Percentiles rank a stretch among this genome's conserved stretches.
Conservation (phyloP, 768 basidiomycete species). For the Collybiopsis luxurians region DNA sequence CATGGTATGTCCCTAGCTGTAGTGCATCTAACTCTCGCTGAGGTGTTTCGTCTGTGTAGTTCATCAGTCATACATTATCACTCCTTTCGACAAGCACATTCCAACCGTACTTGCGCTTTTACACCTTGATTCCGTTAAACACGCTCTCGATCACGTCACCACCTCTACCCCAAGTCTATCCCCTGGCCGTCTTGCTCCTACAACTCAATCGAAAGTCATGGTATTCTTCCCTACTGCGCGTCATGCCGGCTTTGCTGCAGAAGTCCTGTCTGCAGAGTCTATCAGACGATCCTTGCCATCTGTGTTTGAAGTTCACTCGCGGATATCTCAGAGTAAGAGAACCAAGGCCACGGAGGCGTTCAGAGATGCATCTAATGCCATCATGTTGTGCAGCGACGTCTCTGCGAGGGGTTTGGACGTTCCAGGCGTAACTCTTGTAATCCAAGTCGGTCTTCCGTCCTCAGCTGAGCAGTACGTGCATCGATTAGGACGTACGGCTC, state of each 20-base stretch:
- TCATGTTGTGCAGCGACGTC: slow-evolving; percentile 55
- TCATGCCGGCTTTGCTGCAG: slow-evolving; percentile 42
- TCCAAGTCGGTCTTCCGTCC: slow-evolving; percentile 65
- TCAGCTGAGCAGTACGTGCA: slow-evolving; percentile 78
- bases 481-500: slow-evolving; percentile 74
- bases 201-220: slow-evolving; percentile 40
- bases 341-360: slow-evolving; percentile 49
- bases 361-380: slow-evolving; percentile 36
- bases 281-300: slow-evolving; percentile 28
- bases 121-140: slow-evolving; percentile 27
- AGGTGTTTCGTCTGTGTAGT: slow-evolving; percentile 27
- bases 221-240: slow-evolving; percentile 70
- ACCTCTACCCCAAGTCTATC: slow-evolving; percentile 4
- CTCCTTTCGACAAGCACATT: slow-evolving; percentile 38
- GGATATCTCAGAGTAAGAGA: slow-evolving; percentile 49
- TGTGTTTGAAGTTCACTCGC: slow-evolving; percentile 55
- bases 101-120: slow-evolving; percentile 39
- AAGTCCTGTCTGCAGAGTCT: slow-evolving; percentile 27
- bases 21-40: neutral
- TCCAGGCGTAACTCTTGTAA: slow-evolving; percentile 58
- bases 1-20: slow-evolving; percentile 38
- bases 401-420: slow-evolving; percentile 70
- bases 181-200: slow-evolving; percentile 9
- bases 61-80: slow-evolving; percentile 43
- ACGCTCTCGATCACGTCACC: slow-evolving; percentile 13